These are phyloP conservation scores for Parathielavia appendiculata DNA, from an alignment of 495 filamentous ascomycete species.

Conservation along the genomic window DNA sequence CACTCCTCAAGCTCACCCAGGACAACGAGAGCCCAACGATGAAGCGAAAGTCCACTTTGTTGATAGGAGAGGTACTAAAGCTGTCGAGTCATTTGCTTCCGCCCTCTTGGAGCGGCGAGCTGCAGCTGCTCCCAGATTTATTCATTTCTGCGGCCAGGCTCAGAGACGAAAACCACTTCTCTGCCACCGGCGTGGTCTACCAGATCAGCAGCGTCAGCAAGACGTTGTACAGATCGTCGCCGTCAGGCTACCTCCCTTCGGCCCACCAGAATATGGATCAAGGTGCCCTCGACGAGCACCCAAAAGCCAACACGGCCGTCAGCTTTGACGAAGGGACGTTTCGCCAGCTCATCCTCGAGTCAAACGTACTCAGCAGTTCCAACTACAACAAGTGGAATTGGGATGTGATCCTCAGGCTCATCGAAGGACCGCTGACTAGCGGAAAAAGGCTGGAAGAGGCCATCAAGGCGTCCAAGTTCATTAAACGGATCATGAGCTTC, in stretches of 20 bases:
- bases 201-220: slow-evolving; percentile 96
- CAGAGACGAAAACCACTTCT: slow-evolving; percentile 63
- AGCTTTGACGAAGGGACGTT: slow-evolving; percentile 86
- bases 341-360: slow-evolving; percentile 78
- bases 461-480: slow-evolving; percentile 89
- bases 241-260: slow-evolving; percentile 36
- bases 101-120: slow-evolving; percentile 63
- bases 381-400: slow-evolving; percentile 96
- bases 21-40: slow-evolving; percentile 68
- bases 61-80: slow-evolving; percentile 86
- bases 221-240: slow-evolving; percentile 76
- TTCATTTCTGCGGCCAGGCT: slow-evolving; percentile 70
- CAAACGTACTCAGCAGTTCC: slow-evolving; percentile 73
- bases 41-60: slow-evolving; percentile 80
- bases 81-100: slow-evolving; percentile 82
- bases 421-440: slow-evolving; percentile 90
- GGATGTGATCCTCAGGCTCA: slow-evolving; percentile 82
- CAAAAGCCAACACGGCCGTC: slow-evolving; percentile 64
- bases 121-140: slow-evolving; percentile 81
- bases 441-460: slow-evolving; percentile 90
- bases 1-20: slow-evolving; percentile 64
- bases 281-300: slow-evolving; percentile 52
- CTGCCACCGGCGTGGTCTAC: slow-evolving; percentile 82
- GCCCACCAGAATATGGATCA: slow-evolving; percentile 38
- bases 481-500: slow-evolving; percentile 89